Percentiles rank a stretch among this genome's conserved stretches.
phyloP scores from a whole-genome alignment of 164 flowering plant species.

The Amborella trichopoda region DNA sequence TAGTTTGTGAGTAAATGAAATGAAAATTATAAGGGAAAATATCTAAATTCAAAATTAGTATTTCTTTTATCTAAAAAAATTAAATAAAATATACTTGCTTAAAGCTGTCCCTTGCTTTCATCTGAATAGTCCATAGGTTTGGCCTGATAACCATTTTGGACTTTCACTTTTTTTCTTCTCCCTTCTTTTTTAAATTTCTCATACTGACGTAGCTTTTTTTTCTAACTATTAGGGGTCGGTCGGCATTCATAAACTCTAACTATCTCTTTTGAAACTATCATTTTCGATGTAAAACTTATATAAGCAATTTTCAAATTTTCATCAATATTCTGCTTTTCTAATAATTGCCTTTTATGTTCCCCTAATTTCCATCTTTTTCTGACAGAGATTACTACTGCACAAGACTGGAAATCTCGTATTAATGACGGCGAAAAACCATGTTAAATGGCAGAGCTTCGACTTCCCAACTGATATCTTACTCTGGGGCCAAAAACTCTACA shows the following conservation, averaged over 20 bases:
- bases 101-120: too few species aligned
- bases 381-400: slow-evolving; percentile 55
- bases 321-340: not conserved
- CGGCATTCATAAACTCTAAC: too few species aligned
- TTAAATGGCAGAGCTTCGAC: slow-evolving; percentile 88
- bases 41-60: too few species aligned
- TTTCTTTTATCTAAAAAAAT: too few species aligned
- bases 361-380: slow-evolving; percentile 1
- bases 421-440: slow-evolving; percentile 23
- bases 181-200: not conserved
- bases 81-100: too few species aligned
- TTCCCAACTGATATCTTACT: slow-evolving; percentile 72
- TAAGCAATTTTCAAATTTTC: not conserved
- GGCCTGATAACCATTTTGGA: not conserved
- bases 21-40: too few species aligned
- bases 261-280: too few species aligned
- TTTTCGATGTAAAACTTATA: not conserved
- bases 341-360: not conserved
- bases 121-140: too few species aligned
- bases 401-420: slow-evolving; percentile 59
- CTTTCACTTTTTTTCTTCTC: not conserved
- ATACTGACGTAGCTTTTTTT: not conserved
- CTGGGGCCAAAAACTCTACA: slow-evolving; percentile 51
- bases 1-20: too few species aligned
- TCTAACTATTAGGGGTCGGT: not conserved